Evolutionary conservation across 2,329 filamentous ascomycete species (phyloP), one percentile per base, ranked within the genome.

Genomic region (Dothideomycetidae sp.): DNA sequence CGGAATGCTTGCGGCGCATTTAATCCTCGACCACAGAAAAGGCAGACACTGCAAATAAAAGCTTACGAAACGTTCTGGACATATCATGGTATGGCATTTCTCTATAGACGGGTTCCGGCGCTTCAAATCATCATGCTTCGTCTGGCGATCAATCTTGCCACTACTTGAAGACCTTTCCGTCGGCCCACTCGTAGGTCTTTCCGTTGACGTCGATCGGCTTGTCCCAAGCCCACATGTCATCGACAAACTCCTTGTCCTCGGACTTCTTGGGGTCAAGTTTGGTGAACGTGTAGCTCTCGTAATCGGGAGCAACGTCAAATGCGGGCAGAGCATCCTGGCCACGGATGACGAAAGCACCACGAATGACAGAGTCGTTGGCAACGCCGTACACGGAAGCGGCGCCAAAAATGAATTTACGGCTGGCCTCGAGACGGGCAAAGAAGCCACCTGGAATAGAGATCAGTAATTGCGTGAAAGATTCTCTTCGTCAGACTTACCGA

Each of bases 91-190:
- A 32, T 33, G 28, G 13, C 17, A 33, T 18, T 21, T 29, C 36
- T 38, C 29, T 38, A 33, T 38, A 15, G 29, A 38, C 36, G 30
- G 16, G 18, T 16, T 26, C 21, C 7, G n/a, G 21, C 21, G 5
- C 14, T 15, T 31, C 10, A 10, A 19, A 17, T 37, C 36, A 32
- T 38, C 28, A 38, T 32, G 29, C 34, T 26, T 37, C 34, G 29
- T 30, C 26, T 37, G n/a, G 12, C 5, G 18, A 10, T 32, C 13
- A 12, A n/a, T 18, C 10, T 26, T 69, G n/a, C n/a, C n/a, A n/a
- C 74, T 93, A 96, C 75, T 96, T 96, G 81, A 94, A 96, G 62
- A 96, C 85, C 77, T 96, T 94, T 61, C 90, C 90, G 56, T 84
- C 79, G 57, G 81, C 81, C 69, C 80, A 83, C 61, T 75, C 67